phyloP scores from a whole-genome alignment of 2,329 filamentous ascomycete genomes.

The Aspergillus jensenii region DNA sequence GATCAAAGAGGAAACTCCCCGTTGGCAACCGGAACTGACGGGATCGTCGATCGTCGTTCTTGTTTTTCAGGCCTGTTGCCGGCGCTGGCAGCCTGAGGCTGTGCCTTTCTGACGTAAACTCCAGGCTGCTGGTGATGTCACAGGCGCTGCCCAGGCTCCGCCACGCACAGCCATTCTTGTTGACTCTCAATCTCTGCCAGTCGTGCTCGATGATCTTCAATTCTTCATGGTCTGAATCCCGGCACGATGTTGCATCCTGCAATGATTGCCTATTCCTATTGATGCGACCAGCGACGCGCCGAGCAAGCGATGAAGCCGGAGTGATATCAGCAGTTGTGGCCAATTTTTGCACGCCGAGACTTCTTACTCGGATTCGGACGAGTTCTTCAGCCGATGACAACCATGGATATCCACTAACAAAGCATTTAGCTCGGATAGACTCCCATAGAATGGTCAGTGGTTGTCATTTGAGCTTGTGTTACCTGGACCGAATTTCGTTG shows the following conservation, averaged over 20 bases:
- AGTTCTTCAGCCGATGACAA: not conserved
- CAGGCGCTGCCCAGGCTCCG: not conserved
- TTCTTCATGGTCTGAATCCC: not conserved
- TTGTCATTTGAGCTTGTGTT: too few relatives aligned
- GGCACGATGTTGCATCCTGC: not conserved
- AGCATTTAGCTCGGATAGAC: too few relatives aligned
- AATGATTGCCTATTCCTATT: not conserved
- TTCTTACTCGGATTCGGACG: not conserved
- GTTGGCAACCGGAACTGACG: not conserved
- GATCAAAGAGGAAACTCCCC: not conserved
- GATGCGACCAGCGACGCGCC: not conserved
- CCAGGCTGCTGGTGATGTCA: constrained; percentile 1
- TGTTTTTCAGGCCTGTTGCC: not conserved
- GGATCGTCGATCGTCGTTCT: not conserved
- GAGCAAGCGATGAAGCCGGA: not conserved
- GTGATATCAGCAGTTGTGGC: not conserved
- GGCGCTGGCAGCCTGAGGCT: not conserved
- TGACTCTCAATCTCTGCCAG: not conserved
- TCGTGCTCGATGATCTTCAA: not conserved
- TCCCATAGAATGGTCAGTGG: too few relatives aligned
- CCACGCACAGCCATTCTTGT: not conserved
- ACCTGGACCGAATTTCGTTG: not conserved
- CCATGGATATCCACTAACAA: not conserved
- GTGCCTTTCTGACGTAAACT: not conserved
- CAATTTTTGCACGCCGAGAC: not conserved